Conservation (phyloP, 2,329 filamentous ascomycete genomes). For the Orbilia ellipsospora region DNA sequence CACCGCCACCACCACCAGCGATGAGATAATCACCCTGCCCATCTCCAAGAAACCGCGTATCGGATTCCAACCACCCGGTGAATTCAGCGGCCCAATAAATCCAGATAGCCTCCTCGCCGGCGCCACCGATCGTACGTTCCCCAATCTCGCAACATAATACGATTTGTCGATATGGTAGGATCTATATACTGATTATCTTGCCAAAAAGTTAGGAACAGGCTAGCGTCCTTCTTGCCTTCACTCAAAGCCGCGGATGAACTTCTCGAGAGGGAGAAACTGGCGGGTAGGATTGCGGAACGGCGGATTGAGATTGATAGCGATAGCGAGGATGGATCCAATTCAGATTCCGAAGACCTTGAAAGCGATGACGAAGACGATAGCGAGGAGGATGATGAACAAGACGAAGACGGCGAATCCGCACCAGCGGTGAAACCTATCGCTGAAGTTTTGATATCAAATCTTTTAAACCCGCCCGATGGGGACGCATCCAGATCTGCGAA, state of each 20-base stretch:
- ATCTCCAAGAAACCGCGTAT: conserved; percentile 43
- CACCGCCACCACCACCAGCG: neutral
- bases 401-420: neutral
- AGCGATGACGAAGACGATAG: conserved; percentile 60
- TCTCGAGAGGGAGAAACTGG: conserved; percentile 62
- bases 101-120: conserved; percentile 45
- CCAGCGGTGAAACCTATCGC: conserved; percentile 8
- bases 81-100: conserved; percentile 9
- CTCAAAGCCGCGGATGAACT: conserved; percentile 64
- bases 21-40: conserved; percentile 40
- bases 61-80: conserved; percentile 14
- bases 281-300: conserved; percentile 62
- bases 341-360: conserved; percentile 17
- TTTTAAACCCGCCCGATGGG: conserved; percentile 4
- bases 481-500: neutral
- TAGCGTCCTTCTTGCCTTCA: conserved; percentile 64
- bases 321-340: conserved; percentile 51
- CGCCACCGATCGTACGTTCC: conserved; percentile 49
- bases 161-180: neutral
- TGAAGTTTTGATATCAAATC: conserved; percentile 41
- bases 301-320: conserved; percentile 61
- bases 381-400: conserved; percentile 41
- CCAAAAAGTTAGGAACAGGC: conserved; percentile 57
- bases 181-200: conserved; percentile 25
- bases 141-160: neutral